Conservation (phyloP, 106 monocot genomes). For the Phalaenopsis equestris region DNA sequence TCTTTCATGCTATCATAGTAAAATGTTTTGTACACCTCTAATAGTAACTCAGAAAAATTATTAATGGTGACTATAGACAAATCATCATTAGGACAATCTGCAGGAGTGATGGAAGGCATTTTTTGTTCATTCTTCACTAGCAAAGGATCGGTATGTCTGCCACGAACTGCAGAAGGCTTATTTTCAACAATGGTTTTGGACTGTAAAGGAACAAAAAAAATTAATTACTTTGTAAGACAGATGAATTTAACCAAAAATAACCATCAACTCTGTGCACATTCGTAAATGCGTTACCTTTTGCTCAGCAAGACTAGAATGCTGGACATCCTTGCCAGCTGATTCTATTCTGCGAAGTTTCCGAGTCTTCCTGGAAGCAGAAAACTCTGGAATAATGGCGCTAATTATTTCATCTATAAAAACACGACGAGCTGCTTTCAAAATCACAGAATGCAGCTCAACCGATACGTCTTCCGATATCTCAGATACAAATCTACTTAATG, state of each 20-base stretch:
- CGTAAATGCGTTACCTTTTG: conserved; percentile 20
- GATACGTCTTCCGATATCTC: conserved; percentile 58
- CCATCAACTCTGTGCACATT: not conserved
- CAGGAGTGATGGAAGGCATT: not conserved
- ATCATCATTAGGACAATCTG: conserved; percentile 8
- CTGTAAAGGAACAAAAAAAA: conserved; percentile 23
- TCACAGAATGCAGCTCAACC: conserved; percentile 54
- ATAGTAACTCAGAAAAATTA: conserved; percentile 40
- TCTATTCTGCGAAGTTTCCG: conserved; percentile 17
- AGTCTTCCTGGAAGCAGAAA: conserved; percentile 51
- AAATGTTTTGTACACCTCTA: conserved; percentile 27
- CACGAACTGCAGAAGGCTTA: conserved; percentile 13
- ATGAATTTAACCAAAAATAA: not conserved
- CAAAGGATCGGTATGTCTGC: conserved; percentile 7
- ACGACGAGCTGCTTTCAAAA: conserved; percentile 72
- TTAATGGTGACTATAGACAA: conserved; percentile 6
- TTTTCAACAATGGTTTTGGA: conserved; percentile 11
- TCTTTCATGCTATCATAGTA: conserved; percentile 64
- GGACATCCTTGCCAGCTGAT: conserved; percentile 17
- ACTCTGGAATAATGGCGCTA: conserved; percentile 56
- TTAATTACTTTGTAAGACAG: not conserved
- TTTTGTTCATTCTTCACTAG: conserved; percentile 14
- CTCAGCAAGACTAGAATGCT: conserved; percentile 11
- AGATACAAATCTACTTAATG: conserved; percentile 32
- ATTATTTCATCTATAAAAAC: conserved; percentile 79